Base-by-base conservation (phyloP, 2,329 filamentous ascomycete species). In the Colletotrichum sp. region DNA sequence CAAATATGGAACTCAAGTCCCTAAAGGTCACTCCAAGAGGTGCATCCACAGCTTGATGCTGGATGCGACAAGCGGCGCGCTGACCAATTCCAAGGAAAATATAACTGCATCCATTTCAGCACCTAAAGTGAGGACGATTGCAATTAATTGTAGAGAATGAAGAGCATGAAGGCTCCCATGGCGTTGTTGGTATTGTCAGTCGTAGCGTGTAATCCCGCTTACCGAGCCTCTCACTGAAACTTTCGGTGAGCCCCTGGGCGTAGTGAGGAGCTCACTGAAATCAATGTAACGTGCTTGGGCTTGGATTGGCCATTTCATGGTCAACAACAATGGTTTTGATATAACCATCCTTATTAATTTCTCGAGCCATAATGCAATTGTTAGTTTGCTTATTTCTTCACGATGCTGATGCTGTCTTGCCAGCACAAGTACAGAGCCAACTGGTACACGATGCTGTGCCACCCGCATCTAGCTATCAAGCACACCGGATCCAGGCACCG, bases 101-200 rank as follows among this genome's bases (percentile, higher is more conserved):
- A 48, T 6, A 48, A n/a, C 5, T n/a, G 0, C 0, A 52, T 52
- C 5, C 8, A 2, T 52, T 12, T 52, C 18, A 21, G n/a, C 0
- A 21, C 43, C 12, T 52, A 21, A 52, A 13, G 43, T 52, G 43
- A 52, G 10, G 12, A 52, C 7, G n/a, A 21, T 52, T 21, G 43
- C n/a, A 21, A 13, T 52, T 3, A 21, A 4, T 3, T 0, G 13
- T 12, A 1, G 6, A 1, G 5, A 21, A 21, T 52, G 43, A 52
- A 21, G 43, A 52, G 4, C n/a, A 21, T 7, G 0, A 12, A 48
- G 38, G 0, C 0, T n/a, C 3, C n/a, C 6, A 21, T 52, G n/a
- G 43, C 43, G 43, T 12, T 52, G 43, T 52, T 52, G 43, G 43
- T 13, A 52, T 13, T 13, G 4, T 0, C 43, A 52, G 43, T 13